phyloP scores from a whole-genome alignment of 2,329 filamentous ascomycete genomes.

The Samsoniella hepiali region DNA sequence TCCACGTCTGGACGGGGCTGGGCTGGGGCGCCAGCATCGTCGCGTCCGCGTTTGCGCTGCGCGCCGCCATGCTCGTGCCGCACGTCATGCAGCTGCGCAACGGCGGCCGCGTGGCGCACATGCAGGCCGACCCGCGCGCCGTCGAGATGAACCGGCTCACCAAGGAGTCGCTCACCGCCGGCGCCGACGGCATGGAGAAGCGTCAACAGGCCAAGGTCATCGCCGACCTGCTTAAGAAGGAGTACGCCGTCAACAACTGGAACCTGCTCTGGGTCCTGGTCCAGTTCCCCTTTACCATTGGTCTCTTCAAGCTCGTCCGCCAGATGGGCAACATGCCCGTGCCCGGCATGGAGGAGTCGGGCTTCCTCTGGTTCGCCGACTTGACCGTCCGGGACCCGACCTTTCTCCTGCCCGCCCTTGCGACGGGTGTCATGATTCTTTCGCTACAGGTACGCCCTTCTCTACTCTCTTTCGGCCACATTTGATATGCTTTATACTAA shows the following conservation, averaged over 20 bases:
- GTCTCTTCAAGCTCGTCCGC: conserved; percentile 73
- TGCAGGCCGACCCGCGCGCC: conserved; percentile 55
- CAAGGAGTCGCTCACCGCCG: conserved; percentile 33
- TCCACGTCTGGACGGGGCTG: conserved; percentile 71
- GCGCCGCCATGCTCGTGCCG: conserved; percentile 63
- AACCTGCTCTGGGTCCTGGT: conserved; percentile 38
- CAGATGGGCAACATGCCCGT: conserved; percentile 77
- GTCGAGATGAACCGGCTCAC: conserved; percentile 48
- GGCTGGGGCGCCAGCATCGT: conserved; percentile 82
- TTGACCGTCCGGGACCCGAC: conserved; percentile 74
- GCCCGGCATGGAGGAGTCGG: conserved; percentile 69
- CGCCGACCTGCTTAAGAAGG: conserved; percentile 35
- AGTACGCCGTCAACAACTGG: conserved; percentile 34
- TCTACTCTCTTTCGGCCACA: background rate
- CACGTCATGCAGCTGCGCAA: conserved; percentile 35
- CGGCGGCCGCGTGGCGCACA: conserved; percentile 55
- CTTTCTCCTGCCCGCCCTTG: conserved; percentile 66
- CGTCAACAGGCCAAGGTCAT: conserved; percentile 33
- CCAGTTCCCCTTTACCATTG: conserved; percentile 68
- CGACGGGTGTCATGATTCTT: conserved; percentile 53
- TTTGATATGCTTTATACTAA: background rate
- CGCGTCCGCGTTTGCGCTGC: conserved; percentile 61
- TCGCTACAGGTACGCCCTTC: conserved; percentile 48
- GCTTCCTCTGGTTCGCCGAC: conserved; percentile 75
- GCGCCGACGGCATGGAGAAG: conserved; percentile 39